phyloP scores from a whole-genome alignment of 805 yeast species.

The Blastobotrys mokoenaii region DNA sequence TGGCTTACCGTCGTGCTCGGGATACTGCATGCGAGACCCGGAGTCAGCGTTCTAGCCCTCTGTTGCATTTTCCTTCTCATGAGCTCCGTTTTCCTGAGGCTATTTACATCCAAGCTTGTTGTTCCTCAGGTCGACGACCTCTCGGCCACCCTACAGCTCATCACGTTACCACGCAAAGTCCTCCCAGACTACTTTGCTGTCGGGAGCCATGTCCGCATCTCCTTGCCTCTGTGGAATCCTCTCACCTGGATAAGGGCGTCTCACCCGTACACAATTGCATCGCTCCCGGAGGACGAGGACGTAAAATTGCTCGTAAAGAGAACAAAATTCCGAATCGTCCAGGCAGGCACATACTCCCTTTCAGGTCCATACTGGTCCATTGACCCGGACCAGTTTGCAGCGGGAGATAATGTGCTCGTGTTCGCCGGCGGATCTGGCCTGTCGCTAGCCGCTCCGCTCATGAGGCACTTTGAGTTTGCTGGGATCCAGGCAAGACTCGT shows the following conservation, averaged over 20 bases:
- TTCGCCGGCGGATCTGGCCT: constrained; percentile 76
- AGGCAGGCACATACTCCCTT: constrained; percentile 21
- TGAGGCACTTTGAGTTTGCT: constrained; percentile 69
- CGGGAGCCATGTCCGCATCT: constrained; percentile 40
- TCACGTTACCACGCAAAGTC: constrained; percentile 41
- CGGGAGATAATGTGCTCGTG: constrained; percentile 37
- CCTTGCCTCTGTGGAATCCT: constrained; percentile 21
- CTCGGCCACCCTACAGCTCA: constrained; percentile 39
- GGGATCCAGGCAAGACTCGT: constrained; percentile 56
- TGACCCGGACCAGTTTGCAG: constrained; percentile 34
- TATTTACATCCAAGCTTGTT: constrained; percentile 21
- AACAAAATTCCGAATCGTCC: constrained; percentile 25
- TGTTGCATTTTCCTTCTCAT: constrained; percentile 44
- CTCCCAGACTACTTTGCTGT: constrained; percentile 33
- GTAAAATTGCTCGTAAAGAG: constrained; percentile 31
- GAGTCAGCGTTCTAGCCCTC: constrained; percentile 48
- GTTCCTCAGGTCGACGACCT: constrained; percentile 25
- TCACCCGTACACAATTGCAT: constrained; percentile 41
- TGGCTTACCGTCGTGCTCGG: constrained; percentile 65
- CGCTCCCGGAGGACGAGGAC: constrained; percentile 42
- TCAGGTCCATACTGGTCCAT: constrained; percentile 31
- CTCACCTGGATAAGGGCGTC: constrained; percentile 36
- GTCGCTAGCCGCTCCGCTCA: constrained; percentile 75
- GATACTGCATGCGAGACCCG: constrained; percentile 77
- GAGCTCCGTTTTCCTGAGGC: constrained; percentile 51